Conservation (phyloP, 208 protist species). For the Acanthamoeba polyphaga region DNA sequence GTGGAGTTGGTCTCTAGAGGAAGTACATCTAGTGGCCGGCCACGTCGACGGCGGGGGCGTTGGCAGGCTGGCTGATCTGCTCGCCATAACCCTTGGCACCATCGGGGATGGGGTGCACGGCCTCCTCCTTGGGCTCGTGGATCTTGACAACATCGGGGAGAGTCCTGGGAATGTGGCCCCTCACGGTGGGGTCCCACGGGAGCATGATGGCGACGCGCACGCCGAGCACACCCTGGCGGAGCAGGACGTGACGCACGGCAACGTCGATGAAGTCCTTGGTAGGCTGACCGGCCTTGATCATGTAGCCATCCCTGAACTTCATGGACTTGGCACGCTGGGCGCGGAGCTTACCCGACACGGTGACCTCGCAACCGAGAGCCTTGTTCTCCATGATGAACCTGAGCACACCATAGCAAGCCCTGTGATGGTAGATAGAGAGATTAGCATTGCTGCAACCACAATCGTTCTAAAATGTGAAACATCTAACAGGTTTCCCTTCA, state of each 20-base stretch:
- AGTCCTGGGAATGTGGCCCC: conserved; percentile 83
- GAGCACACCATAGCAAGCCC: conserved; percentile 99
- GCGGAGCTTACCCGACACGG: conserved; percentile 99
- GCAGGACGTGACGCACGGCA: conserved; percentile 97
- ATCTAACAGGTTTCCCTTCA: too few species aligned
- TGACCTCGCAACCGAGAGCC: conserved; percentile 99
- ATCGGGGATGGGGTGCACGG: conserved; percentile 3
- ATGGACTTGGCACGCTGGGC: conserved; percentile 99
- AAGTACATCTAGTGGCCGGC: conserved; percentile 5
- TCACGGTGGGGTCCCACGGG: conserved; percentile 93
- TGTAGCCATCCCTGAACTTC: conserved; percentile 99
- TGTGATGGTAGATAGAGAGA: not conserved
- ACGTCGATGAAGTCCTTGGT: conserved; percentile 96
- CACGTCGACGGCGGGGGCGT: conserved; percentile 9
- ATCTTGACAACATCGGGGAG: conserved; percentile 89
- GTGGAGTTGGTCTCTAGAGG: not conserved
- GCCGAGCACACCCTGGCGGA: conserved; percentile 98
- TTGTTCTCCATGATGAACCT: conserved; percentile 98
- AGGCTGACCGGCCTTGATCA: conserved; percentile 94
- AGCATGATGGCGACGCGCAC: conserved; percentile 99
- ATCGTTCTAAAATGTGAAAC: too few species aligned
- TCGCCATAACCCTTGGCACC: conserved; percentile 34
- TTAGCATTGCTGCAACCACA: not conserved
- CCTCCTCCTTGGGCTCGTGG: conserved; percentile 92
- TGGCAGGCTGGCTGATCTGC: conserved; percentile 16